Base-by-base conservation (phyloP, 306 rosid species). In the Neltuma alba region DNA sequence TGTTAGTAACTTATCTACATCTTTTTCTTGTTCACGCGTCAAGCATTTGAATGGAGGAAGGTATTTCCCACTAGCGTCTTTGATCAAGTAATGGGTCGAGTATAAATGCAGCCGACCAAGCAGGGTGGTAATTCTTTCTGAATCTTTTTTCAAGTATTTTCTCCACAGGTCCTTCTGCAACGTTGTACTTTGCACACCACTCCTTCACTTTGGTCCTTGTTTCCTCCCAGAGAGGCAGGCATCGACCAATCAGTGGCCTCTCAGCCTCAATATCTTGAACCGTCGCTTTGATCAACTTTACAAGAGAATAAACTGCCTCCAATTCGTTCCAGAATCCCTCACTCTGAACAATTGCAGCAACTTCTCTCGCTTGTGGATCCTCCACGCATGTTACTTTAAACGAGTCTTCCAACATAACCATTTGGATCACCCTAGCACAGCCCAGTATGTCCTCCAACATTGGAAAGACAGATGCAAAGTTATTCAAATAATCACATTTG, bases 151-250 rank as follows among this genome's bases (percentile, higher is more conserved):
- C 97, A 23, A 94, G 64, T 71, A 90, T 79, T 70, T 91, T 89
- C 84, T 92, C 97, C 9, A 89, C 89, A 23, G 93, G 86, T 54
- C 86, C 90, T 84, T 91, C 97, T 13, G 73, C 81, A 34, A 90
- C 82, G 79, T 80, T 90, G 85, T 82, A 91, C 58, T 92, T 94
- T 18, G 48, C 85, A 87, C 97, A 89, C 99, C 97, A 94, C 38
- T 91, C 97, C 78, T 94, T 94, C 74, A 94, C 92, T 85, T 91
- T 92, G 78, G 83, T 70, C 76, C 91, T 89, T 65, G 89, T 75
- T 47, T 94, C 97, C 81, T 94, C 99, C 99, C 99, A 94, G 36
- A 94, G 95, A 65, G 97, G 93, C 41, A 94, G 83, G 79, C 99
- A 92, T 83, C 92, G 87, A 47, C 97, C 97, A 44, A 94, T 86